Percentiles rank a stretch among this genome's conserved stretches.
Evolutionary conservation across 108 stramenopile species (phyloP).

Genomic region (Fistulifera solaris): DNA sequence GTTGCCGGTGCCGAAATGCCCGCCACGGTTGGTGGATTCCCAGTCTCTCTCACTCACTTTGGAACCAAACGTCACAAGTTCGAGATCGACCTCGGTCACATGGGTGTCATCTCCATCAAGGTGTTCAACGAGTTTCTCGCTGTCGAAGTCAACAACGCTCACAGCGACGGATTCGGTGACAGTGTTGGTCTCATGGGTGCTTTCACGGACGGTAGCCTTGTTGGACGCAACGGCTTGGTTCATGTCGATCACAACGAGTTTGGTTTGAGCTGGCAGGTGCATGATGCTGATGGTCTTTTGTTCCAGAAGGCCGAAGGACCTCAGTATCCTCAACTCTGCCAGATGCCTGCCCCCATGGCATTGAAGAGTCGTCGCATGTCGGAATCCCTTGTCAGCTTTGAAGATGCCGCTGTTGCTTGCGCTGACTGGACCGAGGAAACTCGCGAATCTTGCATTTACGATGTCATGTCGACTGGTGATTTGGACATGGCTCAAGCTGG

Average conservation of each 20-base stretch:
- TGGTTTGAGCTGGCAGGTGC: slow-evolving; percentile 9
- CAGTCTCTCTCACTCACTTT: background rate
- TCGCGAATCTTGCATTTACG: slow-evolving; percentile 7
- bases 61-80: background rate
- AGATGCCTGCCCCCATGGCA: background rate
- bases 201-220: background rate
- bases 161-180: slow-evolving; percentile 6
- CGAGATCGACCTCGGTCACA: slow-evolving; percentile 2
- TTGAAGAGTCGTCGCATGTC: background rate
- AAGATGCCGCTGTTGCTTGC: slow-evolving; percentile 6
- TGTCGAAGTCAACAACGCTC: slow-evolving; percentile 5
- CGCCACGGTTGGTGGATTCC: background rate
- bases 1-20: background rate
- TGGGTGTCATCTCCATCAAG: slow-evolving; percentile 6
- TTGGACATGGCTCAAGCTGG: slow-evolving; percentile 5
- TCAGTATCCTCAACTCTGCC: background rate
- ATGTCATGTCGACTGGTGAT: slow-evolving; percentile 14
- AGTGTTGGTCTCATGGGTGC: slow-evolving; percentile 11
- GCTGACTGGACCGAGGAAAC: background rate
- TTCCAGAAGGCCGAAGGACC: background rate
- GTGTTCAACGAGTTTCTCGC: slow-evolving; percentile 1
- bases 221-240: slow-evolving; percentile 9
- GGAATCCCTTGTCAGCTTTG: background rate
- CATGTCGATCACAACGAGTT: slow-evolving; percentile 6
- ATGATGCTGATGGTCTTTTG: background rate